These are phyloP conservation scores for Murraya koenigii DNA, from an alignment of 345 rosid species.

Conservation along the genomic window DNA sequence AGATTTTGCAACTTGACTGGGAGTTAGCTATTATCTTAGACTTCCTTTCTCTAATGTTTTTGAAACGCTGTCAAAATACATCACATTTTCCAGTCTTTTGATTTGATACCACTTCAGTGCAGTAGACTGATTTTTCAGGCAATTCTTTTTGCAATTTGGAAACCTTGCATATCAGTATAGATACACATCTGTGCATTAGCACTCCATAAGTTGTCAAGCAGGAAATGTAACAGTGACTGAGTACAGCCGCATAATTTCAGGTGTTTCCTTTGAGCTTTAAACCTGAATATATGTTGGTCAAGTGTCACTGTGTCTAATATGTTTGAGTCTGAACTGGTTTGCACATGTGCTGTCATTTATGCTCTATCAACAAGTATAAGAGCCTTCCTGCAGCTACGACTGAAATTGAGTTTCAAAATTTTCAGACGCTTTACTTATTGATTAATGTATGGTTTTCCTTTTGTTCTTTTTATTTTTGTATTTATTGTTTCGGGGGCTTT, in stretches of 20 bases:
- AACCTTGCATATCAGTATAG: background rate
- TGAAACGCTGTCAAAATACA: background rate
- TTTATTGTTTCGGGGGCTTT: background rate
- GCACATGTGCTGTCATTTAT: background rate
- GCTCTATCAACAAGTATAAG: background rate
- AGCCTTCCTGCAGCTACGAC: background rate
- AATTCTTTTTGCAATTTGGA: background rate
- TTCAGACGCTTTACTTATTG: background rate
- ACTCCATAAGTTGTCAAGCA: background rate
- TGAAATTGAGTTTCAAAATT: constrained; percentile 4
- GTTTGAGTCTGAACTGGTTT: constrained; percentile 3
- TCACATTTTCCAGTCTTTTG: background rate
- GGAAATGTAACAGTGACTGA: background rate
- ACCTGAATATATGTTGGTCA: constrained; percentile 1
- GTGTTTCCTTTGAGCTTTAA: background rate
- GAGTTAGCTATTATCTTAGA: background rate
- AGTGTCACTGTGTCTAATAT: background rate
- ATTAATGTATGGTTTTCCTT: too few relatives aligned
- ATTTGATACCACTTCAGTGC: background rate
- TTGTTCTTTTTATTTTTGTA: background rate
- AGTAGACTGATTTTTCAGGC: background rate
- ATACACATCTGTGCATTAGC: background rate
- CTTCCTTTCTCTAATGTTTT: background rate
- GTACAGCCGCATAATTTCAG: background rate
- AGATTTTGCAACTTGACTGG: background rate